Base-by-base conservation (phyloP, 305 asterid species). In the Solanum hybrid region DNA sequence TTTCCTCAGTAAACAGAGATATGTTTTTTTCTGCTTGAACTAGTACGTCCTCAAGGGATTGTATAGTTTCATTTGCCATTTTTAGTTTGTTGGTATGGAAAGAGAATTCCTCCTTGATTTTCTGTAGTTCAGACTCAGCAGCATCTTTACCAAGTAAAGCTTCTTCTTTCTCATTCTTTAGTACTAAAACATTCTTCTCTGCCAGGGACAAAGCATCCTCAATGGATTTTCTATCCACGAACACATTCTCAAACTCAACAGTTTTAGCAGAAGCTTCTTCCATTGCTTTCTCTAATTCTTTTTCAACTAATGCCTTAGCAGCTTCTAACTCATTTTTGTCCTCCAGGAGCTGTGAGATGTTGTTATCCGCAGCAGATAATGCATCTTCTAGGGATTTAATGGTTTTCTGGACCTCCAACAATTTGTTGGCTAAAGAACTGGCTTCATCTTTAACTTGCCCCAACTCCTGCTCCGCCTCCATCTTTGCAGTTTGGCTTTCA, bases 11-110 rank as follows among this genome's bases (percentile, higher is more conserved):
- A 89, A 97, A 94, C 80, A 88, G 86, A 85, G 95, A 93, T 51
- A 93, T 86, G 91, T 94, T 93, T 90, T 91, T 93, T 88, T 95
- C 95, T 46, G 97, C 93, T 91, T 92, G 90, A 88, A 93, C 92
- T 86, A 96, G 89, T 91, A 95, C 94, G 90, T 93, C 95, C 94
- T 96, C 98, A 88, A 96, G 99, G 92, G 97, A 93, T 88, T 90
- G 95, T 92, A 95, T 96, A 91, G 92, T 94, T 88, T 91, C 94
- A 13, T 95, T 93, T 82, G 98, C 94, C 90, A 93, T 96, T 38
- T 91, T 90, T 89, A 94, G 95, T 90, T 93, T 94, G 40, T 86
- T 87, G 36, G 90, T 91, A 90, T 93, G 92, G 89, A 88, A 87
- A 82, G 94, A 89, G 89, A 92, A 90, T 85, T 94, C 97, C 86